Evolutionary conservation across 169 alveolate genomes (phyloP).

Genomic region (Plasmodium falciparum): DNA sequence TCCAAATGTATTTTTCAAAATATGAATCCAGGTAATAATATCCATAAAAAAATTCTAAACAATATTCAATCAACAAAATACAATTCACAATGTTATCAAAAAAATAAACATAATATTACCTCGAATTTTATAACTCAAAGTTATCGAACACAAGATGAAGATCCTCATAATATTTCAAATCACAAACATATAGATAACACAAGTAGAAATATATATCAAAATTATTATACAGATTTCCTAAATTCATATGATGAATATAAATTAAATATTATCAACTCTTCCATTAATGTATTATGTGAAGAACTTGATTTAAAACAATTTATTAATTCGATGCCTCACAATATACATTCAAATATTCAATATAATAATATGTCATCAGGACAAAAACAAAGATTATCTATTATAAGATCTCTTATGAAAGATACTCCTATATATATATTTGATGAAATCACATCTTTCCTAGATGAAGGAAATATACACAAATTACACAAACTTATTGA

Average conservation of each 20-base stretch:
- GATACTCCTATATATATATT: slow-evolving; percentile 50
- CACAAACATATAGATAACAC: background rate
- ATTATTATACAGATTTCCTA: background rate
- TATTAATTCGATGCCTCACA: slow-evolving; percentile 37
- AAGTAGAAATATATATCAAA: background rate
- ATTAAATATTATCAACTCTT: slow-evolving; percentile 19
- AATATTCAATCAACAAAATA: background rate
- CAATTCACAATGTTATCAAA: background rate
- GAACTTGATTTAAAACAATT: slow-evolving; percentile 42
- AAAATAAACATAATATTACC: background rate
- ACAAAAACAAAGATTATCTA: slow-evolving; percentile 69
- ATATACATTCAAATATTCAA: slow-evolving; percentile 24
- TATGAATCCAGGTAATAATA: background rate
- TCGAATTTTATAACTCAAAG: background rate
- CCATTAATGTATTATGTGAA: slow-evolving; percentile 38
- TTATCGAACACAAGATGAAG: background rate
- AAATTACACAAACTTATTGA: slow-evolving; percentile 46
- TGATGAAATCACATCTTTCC: slow-evolving; percentile 66
- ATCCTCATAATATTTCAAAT: background rate
- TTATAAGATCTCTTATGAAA: slow-evolving; percentile 64
- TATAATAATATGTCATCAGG: slow-evolving; percentile 58
- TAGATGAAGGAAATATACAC: slow-evolving; percentile 58
- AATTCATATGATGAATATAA: slow-evolving; percentile 22
- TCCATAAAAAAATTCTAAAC: background rate
- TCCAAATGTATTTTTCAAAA: background rate